Conservation (phyloP, 2,329 filamentous ascomycete genomes). For the Botryosphaeria dothidea region DNA sequence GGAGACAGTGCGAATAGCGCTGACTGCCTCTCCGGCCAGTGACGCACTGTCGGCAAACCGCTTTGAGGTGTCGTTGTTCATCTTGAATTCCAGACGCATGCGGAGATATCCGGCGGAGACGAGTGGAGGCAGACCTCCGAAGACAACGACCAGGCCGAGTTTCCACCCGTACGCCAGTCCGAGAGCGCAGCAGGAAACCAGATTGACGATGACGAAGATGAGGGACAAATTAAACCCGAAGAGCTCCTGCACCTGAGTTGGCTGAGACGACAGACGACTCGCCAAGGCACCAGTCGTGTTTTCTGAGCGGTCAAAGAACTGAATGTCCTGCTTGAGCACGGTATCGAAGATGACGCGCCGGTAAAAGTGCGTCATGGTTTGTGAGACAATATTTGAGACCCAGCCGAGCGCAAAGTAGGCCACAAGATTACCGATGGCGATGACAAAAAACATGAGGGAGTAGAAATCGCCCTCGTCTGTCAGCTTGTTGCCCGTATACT, state of each 20-base stretch:
- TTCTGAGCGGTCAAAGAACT: conserved; percentile 83
- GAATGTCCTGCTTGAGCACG: conserved; percentile 84
- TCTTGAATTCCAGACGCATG: conserved; percentile 77
- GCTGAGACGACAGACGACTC: conserved; percentile 81
- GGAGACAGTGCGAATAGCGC: conserved; percentile 86
- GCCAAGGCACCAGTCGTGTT: conserved; percentile 86
- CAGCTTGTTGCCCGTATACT: conserved; percentile 39
- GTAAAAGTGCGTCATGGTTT: conserved; percentile 42
- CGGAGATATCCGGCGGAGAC: conserved; percentile 80
- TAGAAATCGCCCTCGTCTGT: conserved; percentile 31
- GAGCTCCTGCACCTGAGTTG: conserved; percentile 82
- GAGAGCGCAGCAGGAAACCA: conserved; percentile 68
- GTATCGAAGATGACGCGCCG: conserved; percentile 74
- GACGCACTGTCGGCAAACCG: conserved; percentile 80
- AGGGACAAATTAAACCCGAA: conserved; percentile 83
- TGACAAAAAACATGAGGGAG: conserved; percentile 57
- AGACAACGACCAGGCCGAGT: conserved; percentile 59
- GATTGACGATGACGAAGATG: conserved; percentile 77
- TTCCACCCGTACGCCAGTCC: conserved; percentile 78
- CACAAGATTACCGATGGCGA: conserved; percentile 49
- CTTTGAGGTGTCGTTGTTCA: conserved; percentile 57
- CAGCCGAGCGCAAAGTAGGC: conserved; percentile 51
- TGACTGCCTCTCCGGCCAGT: conserved; percentile 86
- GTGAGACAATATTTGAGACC: conserved; percentile 47
- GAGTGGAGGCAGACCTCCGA: conserved; percentile 34